Evolutionary conservation across 208 protist species (phyloP).

Genomic region (Crithidia bombi): DNA sequence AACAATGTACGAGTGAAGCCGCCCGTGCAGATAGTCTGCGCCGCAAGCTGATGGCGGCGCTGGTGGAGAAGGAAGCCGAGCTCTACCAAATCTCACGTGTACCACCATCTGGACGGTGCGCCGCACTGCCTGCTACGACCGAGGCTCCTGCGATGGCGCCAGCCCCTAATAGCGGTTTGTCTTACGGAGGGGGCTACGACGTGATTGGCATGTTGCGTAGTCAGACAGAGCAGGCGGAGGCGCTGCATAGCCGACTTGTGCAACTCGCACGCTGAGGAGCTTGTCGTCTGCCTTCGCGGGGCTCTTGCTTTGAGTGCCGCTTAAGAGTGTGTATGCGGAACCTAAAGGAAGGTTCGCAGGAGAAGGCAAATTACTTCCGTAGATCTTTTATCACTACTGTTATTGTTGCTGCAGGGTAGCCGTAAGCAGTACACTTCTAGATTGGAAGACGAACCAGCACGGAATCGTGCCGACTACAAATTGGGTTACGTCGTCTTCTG

Average conservation of each 20-base stretch:
- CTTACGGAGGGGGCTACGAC: constrained; percentile 30
- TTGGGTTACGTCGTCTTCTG: not conserved
- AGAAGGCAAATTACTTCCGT: too few species aligned
- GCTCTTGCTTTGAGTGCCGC: not conserved
- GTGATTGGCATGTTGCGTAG: constrained; percentile 62
- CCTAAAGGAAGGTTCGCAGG: too few species aligned
- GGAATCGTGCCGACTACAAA: too few species aligned
- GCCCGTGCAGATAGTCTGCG: constrained; percentile 60
- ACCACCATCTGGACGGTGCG: not conserved
- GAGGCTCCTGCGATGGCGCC: constrained; percentile 15
- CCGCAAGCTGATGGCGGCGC: constrained; percentile 55
- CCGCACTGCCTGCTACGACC: not conserved
- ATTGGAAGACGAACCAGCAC: too few species aligned
- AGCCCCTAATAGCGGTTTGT: not conserved
- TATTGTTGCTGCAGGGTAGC: too few species aligned
- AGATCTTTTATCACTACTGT: too few species aligned
- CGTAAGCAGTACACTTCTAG: too few species aligned
- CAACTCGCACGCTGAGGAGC: constrained; percentile 45
- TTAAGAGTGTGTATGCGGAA: too few species aligned
- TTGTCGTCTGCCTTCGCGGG: too few species aligned
- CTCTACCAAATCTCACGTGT: constrained; percentile 12
- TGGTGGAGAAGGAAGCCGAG: constrained; percentile 58
- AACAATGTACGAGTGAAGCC: constrained; percentile 46
- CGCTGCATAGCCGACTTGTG: constrained; percentile 63
- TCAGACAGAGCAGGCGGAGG: constrained; percentile 72